Evolutionary conservation across 805 yeast species (phyloP).

Genomic region (Teunomyces funiuensis): DNA sequence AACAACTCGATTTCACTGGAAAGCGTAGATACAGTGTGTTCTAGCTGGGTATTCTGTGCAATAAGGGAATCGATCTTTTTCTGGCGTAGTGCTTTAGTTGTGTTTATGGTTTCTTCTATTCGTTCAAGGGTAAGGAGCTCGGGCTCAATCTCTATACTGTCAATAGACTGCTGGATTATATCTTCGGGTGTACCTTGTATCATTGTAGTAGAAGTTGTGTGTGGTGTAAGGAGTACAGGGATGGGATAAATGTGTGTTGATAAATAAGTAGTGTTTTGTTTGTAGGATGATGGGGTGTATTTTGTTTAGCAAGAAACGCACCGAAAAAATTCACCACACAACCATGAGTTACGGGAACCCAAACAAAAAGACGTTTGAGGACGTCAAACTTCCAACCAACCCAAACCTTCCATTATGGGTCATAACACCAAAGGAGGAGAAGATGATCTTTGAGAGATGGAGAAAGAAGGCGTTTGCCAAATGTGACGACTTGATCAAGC

Average conservation of each 20-base stretch:
- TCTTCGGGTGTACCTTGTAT: constrained; percentile 33
- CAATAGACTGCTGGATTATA: constrained; percentile 42
- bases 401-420: constrained; percentile 71
- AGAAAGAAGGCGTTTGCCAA: constrained; percentile 60
- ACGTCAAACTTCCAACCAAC: constrained; percentile 39
- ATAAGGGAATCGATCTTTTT: constrained; percentile 18
- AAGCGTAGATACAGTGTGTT: constrained; percentile 8
- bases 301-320: too few species aligned
- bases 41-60: constrained; percentile 9
- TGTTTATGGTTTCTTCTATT: constrained; percentile 37
- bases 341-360: constrained; percentile 24
- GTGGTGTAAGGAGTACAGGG: not conserved
- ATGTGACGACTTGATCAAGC: constrained; percentile 70
- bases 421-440: constrained; percentile 74
- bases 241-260: not conserved
- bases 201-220: constrained; percentile 16
- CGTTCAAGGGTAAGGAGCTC: constrained; percentile 48
- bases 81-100: constrained; percentile 28
- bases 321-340: not conserved
- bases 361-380: constrained; percentile 35
- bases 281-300: too few species aligned
- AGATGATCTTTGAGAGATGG: constrained; percentile 69
- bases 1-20: constrained; percentile 17
- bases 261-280: too few species aligned
- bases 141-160: constrained; percentile 51